Evolutionary conservation across 495 filamentous ascomycete genomes (phyloP).

Genomic region (Chaetomidium leptoderma): DNA sequence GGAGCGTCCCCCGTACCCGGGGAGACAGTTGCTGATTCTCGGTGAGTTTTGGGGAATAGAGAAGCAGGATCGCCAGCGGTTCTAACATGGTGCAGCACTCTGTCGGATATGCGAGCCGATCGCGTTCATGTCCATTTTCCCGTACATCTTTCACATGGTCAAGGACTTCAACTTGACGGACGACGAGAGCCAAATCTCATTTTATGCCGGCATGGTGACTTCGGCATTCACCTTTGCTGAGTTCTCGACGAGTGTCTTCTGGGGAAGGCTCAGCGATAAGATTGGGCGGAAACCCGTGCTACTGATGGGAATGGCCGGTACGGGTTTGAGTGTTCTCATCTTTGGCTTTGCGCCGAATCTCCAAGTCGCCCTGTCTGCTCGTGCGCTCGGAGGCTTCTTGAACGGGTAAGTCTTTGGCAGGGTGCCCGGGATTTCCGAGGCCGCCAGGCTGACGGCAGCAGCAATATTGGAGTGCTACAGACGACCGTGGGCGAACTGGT

Average conservation of each 20-base stretch:
- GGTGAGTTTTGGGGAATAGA: slow-evolving; percentile 45
- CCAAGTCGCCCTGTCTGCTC: slow-evolving; percentile 75
- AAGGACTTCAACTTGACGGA: slow-evolving; percentile 80
- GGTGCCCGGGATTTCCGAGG: neutral
- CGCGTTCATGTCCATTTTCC: slow-evolving; percentile 99
- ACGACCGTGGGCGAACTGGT: slow-evolving; percentile 93
- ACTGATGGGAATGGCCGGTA: slow-evolving; percentile 80
- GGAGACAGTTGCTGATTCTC: slow-evolving; percentile 65
- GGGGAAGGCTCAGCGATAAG: slow-evolving; percentile 88
- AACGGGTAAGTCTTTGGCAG: slow-evolving; percentile 66
- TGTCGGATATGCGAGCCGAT: slow-evolving; percentile 97
- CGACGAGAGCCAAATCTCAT: slow-evolving; percentile 72
- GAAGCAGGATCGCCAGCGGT: neutral
- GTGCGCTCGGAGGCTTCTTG: slow-evolving; percentile 83
- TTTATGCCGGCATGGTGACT: slow-evolving; percentile 95
- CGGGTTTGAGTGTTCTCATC: slow-evolving; percentile 85
- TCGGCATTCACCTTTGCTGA: slow-evolving; percentile 96
- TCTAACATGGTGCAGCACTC: slow-evolving; percentile 60
- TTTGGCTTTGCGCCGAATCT: slow-evolving; percentile 90
- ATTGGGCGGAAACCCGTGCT: slow-evolving; percentile 92
- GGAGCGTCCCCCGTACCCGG: slow-evolving; percentile 39
- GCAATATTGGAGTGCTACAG: slow-evolving; percentile 88
- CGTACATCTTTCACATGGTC: slow-evolving; percentile 98
- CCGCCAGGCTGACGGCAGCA: slow-evolving; percentile 21
- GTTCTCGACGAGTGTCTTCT: slow-evolving; percentile 82